Evolutionary conservation across 805 yeast genomes (phyloP).

Genomic region (Nakazawaea populi): DNA sequence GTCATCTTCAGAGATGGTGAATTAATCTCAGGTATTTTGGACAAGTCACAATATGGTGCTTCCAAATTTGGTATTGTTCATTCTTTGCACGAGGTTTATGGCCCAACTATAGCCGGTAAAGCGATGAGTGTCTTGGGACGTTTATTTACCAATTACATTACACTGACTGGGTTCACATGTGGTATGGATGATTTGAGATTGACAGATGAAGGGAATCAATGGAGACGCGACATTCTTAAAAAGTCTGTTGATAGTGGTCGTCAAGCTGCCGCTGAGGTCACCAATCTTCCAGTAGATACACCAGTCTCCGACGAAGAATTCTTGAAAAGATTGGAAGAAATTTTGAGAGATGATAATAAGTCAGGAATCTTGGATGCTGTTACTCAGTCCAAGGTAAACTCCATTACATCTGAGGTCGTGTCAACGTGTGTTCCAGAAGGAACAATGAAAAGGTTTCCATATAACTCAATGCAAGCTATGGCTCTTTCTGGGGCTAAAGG

Average conservation of each 20-base stretch:
- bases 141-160: constrained; percentile 88
- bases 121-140: constrained; percentile 90
- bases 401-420: constrained; percentile 92
- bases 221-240: constrained; percentile 80
- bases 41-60: constrained; percentile 98
- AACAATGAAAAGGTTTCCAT: constrained; percentile 91
- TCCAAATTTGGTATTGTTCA: constrained; percentile 95
- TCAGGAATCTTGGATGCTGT: constrained; percentile 93
- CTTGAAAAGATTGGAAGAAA: constrained; percentile 85
- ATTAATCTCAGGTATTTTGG: constrained; percentile 85
- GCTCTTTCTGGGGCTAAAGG: constrained; percentile 99
- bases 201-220: constrained; percentile 82
- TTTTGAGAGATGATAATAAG: constrained; percentile 87
- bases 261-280: constrained; percentile 90
- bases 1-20: constrained; percentile 87
- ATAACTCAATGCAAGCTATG: constrained; percentile 98
- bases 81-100: constrained; percentile 93
- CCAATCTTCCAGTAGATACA: constrained; percentile 61
- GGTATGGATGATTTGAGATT: constrained; percentile 99
- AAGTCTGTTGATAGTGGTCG: constrained; percentile 81
- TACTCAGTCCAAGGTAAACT: constrained; percentile 86
- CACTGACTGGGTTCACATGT: constrained; percentile 92
- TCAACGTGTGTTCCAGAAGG: constrained; percentile 93
- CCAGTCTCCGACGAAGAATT: constrained; percentile 60
- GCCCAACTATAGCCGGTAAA: constrained; percentile 85